Evolutionary conservation across 2,329 filamentous ascomycete species (phyloP), one percentile per base, ranked within the genome.

Genomic region (Purpureocillium takamizusanense): DNA sequence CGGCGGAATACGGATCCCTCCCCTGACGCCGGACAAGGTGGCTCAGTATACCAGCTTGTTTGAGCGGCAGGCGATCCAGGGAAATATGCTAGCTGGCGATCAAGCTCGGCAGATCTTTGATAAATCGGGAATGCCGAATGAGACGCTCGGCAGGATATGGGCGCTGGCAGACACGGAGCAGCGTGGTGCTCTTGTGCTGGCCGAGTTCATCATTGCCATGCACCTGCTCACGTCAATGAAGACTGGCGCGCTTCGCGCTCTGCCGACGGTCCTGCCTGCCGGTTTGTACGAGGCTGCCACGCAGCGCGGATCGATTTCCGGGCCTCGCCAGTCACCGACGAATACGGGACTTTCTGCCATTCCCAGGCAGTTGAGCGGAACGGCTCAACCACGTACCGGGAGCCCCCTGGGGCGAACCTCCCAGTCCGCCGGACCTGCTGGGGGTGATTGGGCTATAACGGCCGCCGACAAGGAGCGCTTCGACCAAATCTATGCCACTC

Each of bases 171-270:
- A 98, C 58, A 92, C 87, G 0, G 89, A 95, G 61, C 88, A 95
- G 63, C 80, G 89, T 38, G 92, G 92, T 36, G 80, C 83, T 25
- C 72, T 98, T 28, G 84, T 89, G 41, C 73, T 81, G 51, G 90
- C 88, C 12, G 92, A 97, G 53, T 98, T 98, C 58, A 85, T 95
- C 55, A 94, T 98, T 54, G 92, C 92, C 33, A 98, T 98, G 92
- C 92, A 98, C 60, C 70, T 98, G 43, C 72, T 98, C 45, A 90
- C 87, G 12, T 95, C 88, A 11, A 87, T 86, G 65, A 95, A 94
- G 69, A 83, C 81, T 11, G 85, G 88, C 16, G 72, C 80, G 23
- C 74, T 98, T 59, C 81, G 86, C 46, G 79, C 76, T 15, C 71
- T 97, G 40, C 92, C 92, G 2, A 83, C 69, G 43, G 77, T 83